phyloP scores from a whole-genome alignment of 2,329 filamentous ascomycete genomes.

The Chrysoporthe puriensis region DNA sequence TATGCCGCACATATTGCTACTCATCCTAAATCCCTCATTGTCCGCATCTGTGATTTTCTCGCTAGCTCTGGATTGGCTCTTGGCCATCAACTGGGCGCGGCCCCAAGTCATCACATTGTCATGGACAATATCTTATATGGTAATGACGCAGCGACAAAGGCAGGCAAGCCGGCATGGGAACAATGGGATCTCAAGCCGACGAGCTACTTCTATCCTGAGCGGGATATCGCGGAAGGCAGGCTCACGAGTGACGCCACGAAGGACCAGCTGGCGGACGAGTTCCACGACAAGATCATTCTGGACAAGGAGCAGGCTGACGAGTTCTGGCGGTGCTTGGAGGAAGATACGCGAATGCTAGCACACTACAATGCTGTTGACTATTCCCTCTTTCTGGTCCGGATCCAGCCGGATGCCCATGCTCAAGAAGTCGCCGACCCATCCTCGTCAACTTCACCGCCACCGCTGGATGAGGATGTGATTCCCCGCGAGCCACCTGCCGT shows the following conservation, averaged over 20 bases:
- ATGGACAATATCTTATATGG: conserved; percentile 78
- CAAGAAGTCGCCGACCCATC: conserved; percentile 29
- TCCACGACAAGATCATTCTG: conserved; percentile 67
- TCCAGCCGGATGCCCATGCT: conserved; percentile 28
- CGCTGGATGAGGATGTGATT: conserved; percentile 32
- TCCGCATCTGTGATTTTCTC: conserved; percentile 73
- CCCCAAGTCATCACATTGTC: conserved; percentile 73
- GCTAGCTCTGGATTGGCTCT: conserved; percentile 58
- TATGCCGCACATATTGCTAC: conserved; percentile 67
- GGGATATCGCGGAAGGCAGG: conserved; percentile 68
- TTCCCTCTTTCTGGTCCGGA: conserved; percentile 71
- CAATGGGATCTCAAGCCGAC: conserved; percentile 76
- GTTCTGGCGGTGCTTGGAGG: conserved; percentile 58
- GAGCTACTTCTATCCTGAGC: conserved; percentile 76
- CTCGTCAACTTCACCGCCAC: conserved; percentile 27
- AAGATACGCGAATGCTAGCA: conserved; percentile 66
- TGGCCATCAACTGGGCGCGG: conserved; percentile 61
- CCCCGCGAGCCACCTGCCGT: conserved; percentile 40
- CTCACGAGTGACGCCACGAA: conserved; percentile 68
- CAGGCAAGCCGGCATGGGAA: conserved; percentile 58
- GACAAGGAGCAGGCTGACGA: conserved; percentile 56
- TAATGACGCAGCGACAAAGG: conserved; percentile 47
- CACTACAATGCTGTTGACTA: conserved; percentile 73
- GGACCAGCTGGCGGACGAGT: conserved; percentile 67
- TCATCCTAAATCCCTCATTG: conserved; percentile 64